Evolutionary conservation across 2,329 filamentous ascomycete species (phyloP).

Genomic region (Mycosphaerelloides madeirae): DNA sequence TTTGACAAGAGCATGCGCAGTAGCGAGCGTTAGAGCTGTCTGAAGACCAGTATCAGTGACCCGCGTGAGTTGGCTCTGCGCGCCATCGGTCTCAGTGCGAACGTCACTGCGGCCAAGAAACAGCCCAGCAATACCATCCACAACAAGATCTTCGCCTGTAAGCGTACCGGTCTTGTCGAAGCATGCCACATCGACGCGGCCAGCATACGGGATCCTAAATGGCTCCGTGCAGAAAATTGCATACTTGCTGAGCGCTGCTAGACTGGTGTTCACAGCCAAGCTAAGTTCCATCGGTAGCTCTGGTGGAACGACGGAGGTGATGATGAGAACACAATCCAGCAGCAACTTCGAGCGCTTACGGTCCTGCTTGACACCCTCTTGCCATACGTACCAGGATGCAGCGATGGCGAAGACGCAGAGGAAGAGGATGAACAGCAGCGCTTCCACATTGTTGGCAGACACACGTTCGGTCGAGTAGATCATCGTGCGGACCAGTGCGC

Average conservation of each 20-base stretch:
- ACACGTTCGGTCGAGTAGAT: slow-evolving; percentile 99
- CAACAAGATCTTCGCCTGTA: slow-evolving; percentile 92
- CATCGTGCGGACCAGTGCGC: slow-evolving; percentile 96
- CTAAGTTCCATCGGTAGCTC: slow-evolving; percentile 98
- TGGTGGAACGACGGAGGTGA: slow-evolving; percentile 96
- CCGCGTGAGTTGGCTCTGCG: slow-evolving; percentile 71
- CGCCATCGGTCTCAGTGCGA: slow-evolving; percentile 66
- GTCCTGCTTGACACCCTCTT: slow-evolving; percentile 89
- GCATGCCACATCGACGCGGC: slow-evolving; percentile 91
- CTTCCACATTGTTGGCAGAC: slow-evolving; percentile 96
- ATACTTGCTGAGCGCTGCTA: slow-evolving; percentile 88
- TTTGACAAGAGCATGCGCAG: slow-evolving; percentile 91
- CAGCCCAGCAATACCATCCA: slow-evolving; percentile 92
- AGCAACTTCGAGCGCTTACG: slow-evolving; percentile 96
- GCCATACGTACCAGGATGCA: slow-evolving; percentile 98
- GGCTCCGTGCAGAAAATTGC: slow-evolving; percentile 99
- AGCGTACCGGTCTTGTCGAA: slow-evolving; percentile 98
- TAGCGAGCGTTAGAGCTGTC: slow-evolving; percentile 88
- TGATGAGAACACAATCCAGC: slow-evolving; percentile 93
- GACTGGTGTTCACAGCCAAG: slow-evolving; percentile 93
- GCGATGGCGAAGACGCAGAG: slow-evolving; percentile 92
- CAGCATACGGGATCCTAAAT: slow-evolving; percentile 95
- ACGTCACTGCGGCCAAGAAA: slow-evolving; percentile 65
- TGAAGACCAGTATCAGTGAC: slow-evolving; percentile 68
- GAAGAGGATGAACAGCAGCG: slow-evolving; percentile 96